phyloP scores from a whole-genome alignment of 164 flowering plant genomes.

The Chimonanthus salicifolius region DNA sequence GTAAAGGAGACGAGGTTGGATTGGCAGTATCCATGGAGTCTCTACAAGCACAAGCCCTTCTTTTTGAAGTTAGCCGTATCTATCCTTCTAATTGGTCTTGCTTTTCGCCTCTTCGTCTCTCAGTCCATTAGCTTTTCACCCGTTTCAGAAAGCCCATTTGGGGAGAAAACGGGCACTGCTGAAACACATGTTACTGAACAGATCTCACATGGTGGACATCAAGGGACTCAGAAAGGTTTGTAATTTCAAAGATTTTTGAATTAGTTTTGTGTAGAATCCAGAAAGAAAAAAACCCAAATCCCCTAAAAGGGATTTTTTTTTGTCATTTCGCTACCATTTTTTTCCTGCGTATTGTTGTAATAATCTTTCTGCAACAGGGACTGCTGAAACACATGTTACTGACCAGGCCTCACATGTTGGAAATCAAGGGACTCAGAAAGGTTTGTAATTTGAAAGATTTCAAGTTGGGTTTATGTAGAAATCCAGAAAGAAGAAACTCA shows the following conservation, averaged over 20 bases:
- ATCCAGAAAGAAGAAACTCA: neutral
- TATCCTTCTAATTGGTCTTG: slow-evolving; percentile 48
- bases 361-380: neutral
- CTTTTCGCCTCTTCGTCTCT: slow-evolving; percentile 52
- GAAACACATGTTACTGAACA: neutral
- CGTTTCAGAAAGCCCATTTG: slow-evolving; percentile 3
- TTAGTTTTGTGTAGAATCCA: too few species aligned
- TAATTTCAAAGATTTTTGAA: neutral
- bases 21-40: slow-evolving; percentile 19
- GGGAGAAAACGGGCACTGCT: neutral
- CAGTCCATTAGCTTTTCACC: slow-evolving; percentile 26
- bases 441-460: slow-evolving; percentile 3
- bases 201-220: neutral
- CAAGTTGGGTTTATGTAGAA: neutral
- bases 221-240: slow-evolving; percentile 8
- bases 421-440: neutral
- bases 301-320: too few species aligned
- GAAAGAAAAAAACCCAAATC: too few species aligned
- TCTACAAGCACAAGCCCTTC: slow-evolving; percentile 33
- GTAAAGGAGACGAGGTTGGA: slow-evolving; percentile 31
- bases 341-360: too few species aligned
- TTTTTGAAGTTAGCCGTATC: slow-evolving; percentile 43
- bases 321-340: too few species aligned
- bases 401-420: too few species aligned
- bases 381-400: neutral